phyloP scores from a whole-genome alignment of 768 basidiomycete species.

The Hygrophorus pudorinus region DNA sequence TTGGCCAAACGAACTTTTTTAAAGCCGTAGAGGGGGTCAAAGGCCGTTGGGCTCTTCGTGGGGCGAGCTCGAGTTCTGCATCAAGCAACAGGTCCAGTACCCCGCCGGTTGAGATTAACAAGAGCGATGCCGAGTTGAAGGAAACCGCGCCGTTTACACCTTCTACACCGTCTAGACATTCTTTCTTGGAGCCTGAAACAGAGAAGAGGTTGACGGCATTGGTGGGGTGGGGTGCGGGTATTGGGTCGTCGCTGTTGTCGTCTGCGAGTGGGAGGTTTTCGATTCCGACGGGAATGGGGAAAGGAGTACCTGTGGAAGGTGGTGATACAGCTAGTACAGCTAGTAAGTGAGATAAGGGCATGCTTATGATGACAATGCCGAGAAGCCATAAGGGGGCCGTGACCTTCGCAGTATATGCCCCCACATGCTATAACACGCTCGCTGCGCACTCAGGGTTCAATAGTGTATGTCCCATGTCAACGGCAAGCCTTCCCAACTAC shows the following conservation, averaged over 20 bases:
- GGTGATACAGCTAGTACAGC: no score
- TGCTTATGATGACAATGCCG: no score
- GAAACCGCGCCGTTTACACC: neutral
- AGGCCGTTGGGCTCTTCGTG: conserved; percentile 49
- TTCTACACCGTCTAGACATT: conserved; percentile 5
- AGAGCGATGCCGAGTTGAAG: neutral
- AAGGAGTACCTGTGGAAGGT: no score
- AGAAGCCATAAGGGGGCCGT: no score
- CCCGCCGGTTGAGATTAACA: conserved; percentile 16
- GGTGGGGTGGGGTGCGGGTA: conserved; percentile 31
- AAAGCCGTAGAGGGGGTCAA: conserved; percentile 86
- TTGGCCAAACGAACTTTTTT: conserved; percentile 73
- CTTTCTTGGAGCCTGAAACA: conserved; percentile 6
- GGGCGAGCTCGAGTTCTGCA: conserved; percentile 10
- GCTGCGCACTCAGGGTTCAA: neutral
- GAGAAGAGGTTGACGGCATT: conserved; percentile 18
- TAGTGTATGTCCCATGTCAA: conserved; percentile 36
- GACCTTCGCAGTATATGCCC: no score
- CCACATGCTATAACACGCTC: no score
- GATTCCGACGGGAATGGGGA: no score
- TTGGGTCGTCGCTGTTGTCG: conserved; percentile 41
- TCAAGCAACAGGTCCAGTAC: conserved; percentile 21
- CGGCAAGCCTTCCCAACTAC: conserved; percentile 44
- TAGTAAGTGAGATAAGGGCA: no score
- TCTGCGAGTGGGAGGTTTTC: conserved; percentile 25